Evolutionary conservation across 805 yeast genomes (phyloP), one percentile per base, ranked within the genome.

Genomic region (Kockiozyma suomiensis): DNA sequence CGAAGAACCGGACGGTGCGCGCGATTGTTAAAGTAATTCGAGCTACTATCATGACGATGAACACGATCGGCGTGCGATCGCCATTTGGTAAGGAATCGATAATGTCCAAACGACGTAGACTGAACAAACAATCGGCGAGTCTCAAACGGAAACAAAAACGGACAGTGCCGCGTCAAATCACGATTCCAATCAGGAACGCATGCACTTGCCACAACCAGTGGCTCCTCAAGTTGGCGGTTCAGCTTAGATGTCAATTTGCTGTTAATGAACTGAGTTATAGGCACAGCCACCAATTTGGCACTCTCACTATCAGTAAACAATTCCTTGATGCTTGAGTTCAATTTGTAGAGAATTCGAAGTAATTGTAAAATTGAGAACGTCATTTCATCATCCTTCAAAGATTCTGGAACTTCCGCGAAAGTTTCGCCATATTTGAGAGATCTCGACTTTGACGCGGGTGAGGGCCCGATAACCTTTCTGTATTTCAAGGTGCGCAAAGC

Each of bases 61-160:
- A 30, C 15, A 7, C 40, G 23, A 13, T 35, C 47, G 26, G 6
- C 35, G n/a, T 12, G 32, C 19, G 23, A n/a, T n/a, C 40, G 30
- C 97, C 97, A 90, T 47, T 84, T 79, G 61, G 86, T 87, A 58
- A 93, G 86, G 49, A 90, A 75, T 58, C 97, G 79, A 1, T 96
- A 87, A 70, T 89, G 87, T 0, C 98, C 98, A 76, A 88, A 92
- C 0, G 97, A 91, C 0, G 97, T 90, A 6, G 92, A 85, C 66
- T 88, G 93, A 56, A 93, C 73, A 68, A 89, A 90, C 64, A 85
- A 81, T 45, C 88, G 78, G 59, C 97, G 80, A 0, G 94, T 83
- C 52, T 86, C 94, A 46, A 93, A 75, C 0, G 98, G 97, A 69
- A 90, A 90, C 47, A 93, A 70, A 67, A 93, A 93, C 12, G 96